A percentile compares a stretch with the other conserved stretches of the same genome.
These are phyloP conservation scores for Polychytrium aggregatum DNA, from an alignment of 192 early-diverging fungal species.

Conservation along the genomic window DNA sequence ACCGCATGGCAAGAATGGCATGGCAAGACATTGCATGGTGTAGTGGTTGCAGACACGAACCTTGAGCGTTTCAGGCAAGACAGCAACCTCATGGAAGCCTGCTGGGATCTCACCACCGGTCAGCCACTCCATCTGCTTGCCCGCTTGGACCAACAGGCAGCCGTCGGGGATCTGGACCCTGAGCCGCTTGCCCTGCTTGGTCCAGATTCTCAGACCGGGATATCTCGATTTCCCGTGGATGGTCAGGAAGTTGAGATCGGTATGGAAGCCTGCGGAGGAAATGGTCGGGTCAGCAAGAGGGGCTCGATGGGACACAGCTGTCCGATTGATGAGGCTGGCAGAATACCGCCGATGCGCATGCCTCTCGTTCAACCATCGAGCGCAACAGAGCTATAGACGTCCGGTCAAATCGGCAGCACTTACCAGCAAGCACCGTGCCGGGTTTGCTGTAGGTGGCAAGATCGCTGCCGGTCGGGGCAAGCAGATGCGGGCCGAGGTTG, in stretches of 20 bases:
- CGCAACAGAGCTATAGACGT: no score
- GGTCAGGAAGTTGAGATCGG: conserved; percentile 54
- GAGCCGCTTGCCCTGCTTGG: conserved; percentile 43
- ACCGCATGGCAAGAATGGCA: no score
- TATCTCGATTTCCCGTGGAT: conserved; percentile 66
- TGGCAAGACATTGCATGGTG: no score
- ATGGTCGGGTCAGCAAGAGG: no score
- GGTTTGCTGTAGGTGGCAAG: conserved; percentile 48
- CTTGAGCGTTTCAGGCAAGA: conserved; percentile 41
- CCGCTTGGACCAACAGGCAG: conserved; percentile 41
- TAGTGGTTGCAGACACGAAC: no score
- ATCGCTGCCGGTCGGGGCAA: conserved; percentile 60
- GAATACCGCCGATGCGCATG: no score
- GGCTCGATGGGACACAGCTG: no score
- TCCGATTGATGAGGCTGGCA: no score
- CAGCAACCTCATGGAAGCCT: conserved; percentile 62
- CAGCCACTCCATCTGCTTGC: conserved; percentile 57
- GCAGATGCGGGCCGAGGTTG: conserved; percentile 51
- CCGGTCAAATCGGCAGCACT: no score
- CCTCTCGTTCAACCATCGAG: no score
- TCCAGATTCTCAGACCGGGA: conserved; percentile 66
- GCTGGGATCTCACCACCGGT: conserved; percentile 54
- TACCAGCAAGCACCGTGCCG: conserved; percentile 52
- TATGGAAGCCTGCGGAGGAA: not conserved
- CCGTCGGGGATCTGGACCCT: conserved; percentile 55